Percentiles rank a stretch among this genome's conserved stretches.
Conservation (phyloP, 768 basidiomycete genomes). For the Boletus patriciae region DNA sequence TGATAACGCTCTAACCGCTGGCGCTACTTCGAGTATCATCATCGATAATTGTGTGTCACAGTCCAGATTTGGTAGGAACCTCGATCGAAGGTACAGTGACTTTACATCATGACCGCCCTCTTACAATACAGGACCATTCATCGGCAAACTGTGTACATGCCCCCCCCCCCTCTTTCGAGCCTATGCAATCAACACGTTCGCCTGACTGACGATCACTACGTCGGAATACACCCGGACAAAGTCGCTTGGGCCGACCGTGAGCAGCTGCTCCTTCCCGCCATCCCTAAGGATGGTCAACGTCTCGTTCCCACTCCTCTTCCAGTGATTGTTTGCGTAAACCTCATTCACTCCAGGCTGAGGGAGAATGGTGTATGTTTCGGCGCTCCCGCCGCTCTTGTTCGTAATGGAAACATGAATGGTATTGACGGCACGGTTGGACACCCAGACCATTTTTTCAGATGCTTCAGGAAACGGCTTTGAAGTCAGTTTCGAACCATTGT, state of each 20-base stretch:
- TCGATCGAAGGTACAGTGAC: too few relatives aligned
- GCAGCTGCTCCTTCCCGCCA: constrained; percentile 5
- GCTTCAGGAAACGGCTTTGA: too few relatives aligned
- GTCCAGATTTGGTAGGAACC: too few relatives aligned
- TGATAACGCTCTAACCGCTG: too few relatives aligned
- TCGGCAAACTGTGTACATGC: not conserved
- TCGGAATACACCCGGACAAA: constrained; percentile 15
- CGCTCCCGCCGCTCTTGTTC: constrained; percentile 11
- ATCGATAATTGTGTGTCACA: too few relatives aligned
- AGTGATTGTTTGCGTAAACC: not conserved
- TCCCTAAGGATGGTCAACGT: constrained; percentile 9
- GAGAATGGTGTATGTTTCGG: not conserved
- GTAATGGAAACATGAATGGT: constrained; percentile 3
- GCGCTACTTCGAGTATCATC: too few relatives aligned
- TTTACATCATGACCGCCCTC: not conserved
- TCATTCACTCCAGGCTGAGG: constrained; percentile 2
- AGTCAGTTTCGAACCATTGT: not conserved
- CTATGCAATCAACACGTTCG: not conserved
- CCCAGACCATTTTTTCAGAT: constrained; percentile 15
- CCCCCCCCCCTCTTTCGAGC: not conserved
- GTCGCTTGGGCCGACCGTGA: constrained; percentile 14
- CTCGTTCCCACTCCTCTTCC: constrained; percentile 11
- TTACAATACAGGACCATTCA: not conserved
- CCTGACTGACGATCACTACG: constrained; percentile 13
- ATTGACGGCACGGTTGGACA: constrained; percentile 8